These are phyloP conservation scores for Mycena belliarum DNA, from an alignment of 768 basidiomycete genomes.

Conservation along the genomic window DNA sequence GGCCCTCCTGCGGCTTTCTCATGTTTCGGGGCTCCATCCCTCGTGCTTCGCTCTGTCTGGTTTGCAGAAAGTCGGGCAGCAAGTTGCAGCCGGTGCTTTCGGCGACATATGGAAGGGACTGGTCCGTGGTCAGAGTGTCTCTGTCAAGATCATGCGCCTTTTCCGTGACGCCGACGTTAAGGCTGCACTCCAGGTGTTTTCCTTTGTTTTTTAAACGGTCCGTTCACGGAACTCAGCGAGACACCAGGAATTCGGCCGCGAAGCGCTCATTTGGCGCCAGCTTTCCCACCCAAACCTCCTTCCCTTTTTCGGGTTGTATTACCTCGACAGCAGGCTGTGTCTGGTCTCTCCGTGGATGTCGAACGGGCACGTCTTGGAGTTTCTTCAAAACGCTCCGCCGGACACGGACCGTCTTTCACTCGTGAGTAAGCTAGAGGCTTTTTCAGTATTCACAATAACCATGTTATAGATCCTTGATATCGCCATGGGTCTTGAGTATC, in stretches of 20 bases:
- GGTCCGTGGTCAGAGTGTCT: constrained; percentile 19
- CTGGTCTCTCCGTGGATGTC: constrained; percentile 13
- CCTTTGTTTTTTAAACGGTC: background rate
- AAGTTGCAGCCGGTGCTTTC: constrained; percentile 20
- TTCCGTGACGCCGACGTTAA: constrained; percentile 5
- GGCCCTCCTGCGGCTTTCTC: constrained; percentile 16
- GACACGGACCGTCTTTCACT: background rate
- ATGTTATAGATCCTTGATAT: background rate
- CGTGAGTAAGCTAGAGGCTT: background rate
- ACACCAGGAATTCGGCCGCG: constrained; percentile 16
- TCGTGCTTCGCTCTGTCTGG: constrained; percentile 15
- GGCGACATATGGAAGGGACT: constrained; percentile 17
- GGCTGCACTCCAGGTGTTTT: background rate
- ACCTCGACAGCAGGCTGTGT: constrained; percentile 15
- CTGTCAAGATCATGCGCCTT: constrained; percentile 18
- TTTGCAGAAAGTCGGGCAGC: constrained; percentile 13
- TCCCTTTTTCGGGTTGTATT: constrained; percentile 21
- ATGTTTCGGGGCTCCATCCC: constrained; percentile 12
- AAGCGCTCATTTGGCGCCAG: constrained; percentile 24
- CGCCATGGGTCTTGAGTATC: constrained; percentile 5
- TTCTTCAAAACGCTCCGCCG: background rate
- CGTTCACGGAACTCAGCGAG: too few relatives aligned
- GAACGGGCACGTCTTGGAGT: background rate
- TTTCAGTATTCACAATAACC: background rate
- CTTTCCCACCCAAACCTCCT: constrained; percentile 24